A percentile compares a stretch with the other conserved stretches of the same genome.
Evolutionary conservation across 1,139 yeast genomes (phyloP).

Genomic region (Diutina sp.): DNA sequence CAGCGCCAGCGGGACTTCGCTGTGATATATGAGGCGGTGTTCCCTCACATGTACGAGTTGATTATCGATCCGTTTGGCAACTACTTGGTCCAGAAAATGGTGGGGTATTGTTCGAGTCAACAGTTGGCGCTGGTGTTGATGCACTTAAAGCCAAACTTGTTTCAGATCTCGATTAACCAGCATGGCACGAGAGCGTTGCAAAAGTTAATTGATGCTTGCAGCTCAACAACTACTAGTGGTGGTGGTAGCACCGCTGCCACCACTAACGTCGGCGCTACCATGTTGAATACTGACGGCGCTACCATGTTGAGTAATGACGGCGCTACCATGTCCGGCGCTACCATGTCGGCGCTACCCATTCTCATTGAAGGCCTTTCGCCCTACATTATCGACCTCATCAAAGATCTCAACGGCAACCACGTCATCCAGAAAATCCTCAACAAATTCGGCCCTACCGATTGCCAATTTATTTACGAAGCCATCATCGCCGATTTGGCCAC

Average conservation of each 20-base stretch:
- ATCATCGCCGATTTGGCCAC: slow-evolving; percentile 23
- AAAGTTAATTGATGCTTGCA: slow-evolving; percentile 27
- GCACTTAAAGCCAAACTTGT: slow-evolving; percentile 25
- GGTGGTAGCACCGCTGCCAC: too few relatives aligned
- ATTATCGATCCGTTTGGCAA: slow-evolving; percentile 28
- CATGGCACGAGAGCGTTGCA: slow-evolving; percentile 39
- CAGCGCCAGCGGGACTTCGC: slow-evolving; percentile 17
- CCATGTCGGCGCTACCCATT: slow-evolving; percentile 9
- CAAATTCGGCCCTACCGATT: slow-evolving; percentile 22
- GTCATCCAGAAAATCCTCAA: slow-evolving; percentile 35
- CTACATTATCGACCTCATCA: slow-evolving; percentile 28
- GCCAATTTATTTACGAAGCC: slow-evolving; percentile 32
- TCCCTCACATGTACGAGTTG: slow-evolving; percentile 27
- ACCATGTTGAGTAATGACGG: too few relatives aligned
- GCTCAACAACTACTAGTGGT: too few relatives aligned
- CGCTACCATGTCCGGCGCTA: slow-evolving; percentile 7
- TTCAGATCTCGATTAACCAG: slow-evolving; percentile 30
- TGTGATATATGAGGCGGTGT: slow-evolving; percentile 26
- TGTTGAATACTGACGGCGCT: too few relatives aligned
- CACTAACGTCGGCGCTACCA: too few relatives aligned
- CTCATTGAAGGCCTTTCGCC: slow-evolving; percentile 15
- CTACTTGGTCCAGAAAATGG: slow-evolving; percentile 15
- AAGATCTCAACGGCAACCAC: slow-evolving; percentile 36
- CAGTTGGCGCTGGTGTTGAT: slow-evolving; percentile 28
- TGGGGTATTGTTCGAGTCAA: slow-evolving; percentile 22